Base-by-base conservation (phyloP, 1,139 yeast species). In the Keqinozyma sinolaborantium region DNA sequence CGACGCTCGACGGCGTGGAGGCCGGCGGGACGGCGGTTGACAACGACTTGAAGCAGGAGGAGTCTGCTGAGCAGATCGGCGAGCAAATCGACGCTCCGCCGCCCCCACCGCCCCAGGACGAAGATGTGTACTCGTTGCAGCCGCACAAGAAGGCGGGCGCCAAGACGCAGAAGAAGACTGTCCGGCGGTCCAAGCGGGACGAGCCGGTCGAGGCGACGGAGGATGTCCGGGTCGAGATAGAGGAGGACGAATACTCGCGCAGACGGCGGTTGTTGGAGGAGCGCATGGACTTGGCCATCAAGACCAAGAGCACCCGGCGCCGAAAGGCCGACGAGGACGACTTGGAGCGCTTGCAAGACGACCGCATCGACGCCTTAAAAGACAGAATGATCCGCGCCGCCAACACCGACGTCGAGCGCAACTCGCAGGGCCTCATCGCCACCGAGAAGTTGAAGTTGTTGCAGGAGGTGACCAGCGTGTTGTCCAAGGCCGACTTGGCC, bases 381-480 rank as follows among this genome's bases (percentile, higher is more conserved):
- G 94, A 84, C 48, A 79, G 78, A 56, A 94, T 94, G 99, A 84
- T 92, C 45, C 76, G 80, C 41, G 97, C 97, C 1, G 98, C 98
- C 11, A 80, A 83, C 53, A 66, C 77, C 46, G 99, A 94, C 57
- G 88, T 86, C 26, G 97, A 88, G 49, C 79, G 86, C 51, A 80
- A 88, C 48, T 73, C 77, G 34, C 79, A 75, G 45, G 83, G 84
- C 26, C 70, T 65, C 44, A 87, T 94, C 28, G 98, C 98, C 4
- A 78, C 90, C 26, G 84, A 85, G 54, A 94, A 94, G 56, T 72
- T 94, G 48, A 79, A 80, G 56, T 64, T 94, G 50, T 70, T 94
- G 49, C 84, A 83, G 23, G 84, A 80, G 47, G 98, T 92, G 14
- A 75, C 74, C 39, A 79, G 76, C 39, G 79, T 86, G 5, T 64